Evolutionary conservation across 768 basidiomycete species (phyloP).

Genomic region (Tremella mesenterica): DNA sequence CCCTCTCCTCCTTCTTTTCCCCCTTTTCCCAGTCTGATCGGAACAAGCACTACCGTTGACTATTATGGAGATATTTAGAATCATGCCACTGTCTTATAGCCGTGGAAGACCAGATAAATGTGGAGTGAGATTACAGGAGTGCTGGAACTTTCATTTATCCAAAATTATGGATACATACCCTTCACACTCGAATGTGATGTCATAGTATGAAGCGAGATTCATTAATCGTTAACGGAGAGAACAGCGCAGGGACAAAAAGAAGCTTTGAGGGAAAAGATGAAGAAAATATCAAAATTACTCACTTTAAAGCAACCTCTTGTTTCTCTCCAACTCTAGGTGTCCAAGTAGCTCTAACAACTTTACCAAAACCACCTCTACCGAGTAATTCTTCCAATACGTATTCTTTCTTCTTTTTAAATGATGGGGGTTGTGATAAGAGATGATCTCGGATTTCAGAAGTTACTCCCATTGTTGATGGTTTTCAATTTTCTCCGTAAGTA

Average conservation of each 20-base stretch:
- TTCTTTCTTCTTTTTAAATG: conserved; percentile 73
- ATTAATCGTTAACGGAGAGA: not conserved
- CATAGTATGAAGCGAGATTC: too few species aligned
- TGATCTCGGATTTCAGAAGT: conserved; percentile 35
- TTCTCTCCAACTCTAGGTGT: conserved; percentile 25
- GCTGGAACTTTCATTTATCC: too few species aligned
- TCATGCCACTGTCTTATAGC: too few species aligned
- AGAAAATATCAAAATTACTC: conserved; percentile 7
- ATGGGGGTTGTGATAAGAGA: conserved; percentile 71
- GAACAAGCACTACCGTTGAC: too few species aligned
- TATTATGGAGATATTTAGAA: too few species aligned
- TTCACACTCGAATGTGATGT: too few species aligned
- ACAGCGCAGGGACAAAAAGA: not conserved
- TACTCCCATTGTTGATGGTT: conserved; percentile 13
- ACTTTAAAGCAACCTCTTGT: conserved; percentile 42
- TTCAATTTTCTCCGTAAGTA: not conserved
- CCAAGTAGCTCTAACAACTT: conserved; percentile 63
- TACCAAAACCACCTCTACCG: conserved; percentile 80
- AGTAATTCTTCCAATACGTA: conserved; percentile 46
- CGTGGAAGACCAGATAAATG: too few species aligned
- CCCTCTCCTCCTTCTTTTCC: too few species aligned
- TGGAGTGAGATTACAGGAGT: too few species aligned
- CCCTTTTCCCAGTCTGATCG: too few species aligned
- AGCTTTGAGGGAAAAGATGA: conserved; percentile 18
- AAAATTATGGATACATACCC: too few species aligned